Evolutionary conservation across 768 basidiomycete species (phyloP).

Genomic region (Serendipita sp.): DNA sequence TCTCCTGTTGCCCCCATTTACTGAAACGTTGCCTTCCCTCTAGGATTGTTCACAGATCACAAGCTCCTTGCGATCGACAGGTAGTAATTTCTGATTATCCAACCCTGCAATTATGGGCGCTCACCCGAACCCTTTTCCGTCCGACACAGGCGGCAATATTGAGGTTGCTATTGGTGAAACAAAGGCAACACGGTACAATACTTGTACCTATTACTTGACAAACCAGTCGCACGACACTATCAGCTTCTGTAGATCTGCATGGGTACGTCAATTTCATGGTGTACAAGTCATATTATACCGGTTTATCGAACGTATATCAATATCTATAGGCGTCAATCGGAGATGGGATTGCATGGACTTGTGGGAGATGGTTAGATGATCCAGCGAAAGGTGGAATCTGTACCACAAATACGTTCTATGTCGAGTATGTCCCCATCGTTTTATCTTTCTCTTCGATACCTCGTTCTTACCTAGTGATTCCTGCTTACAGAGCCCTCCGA

Average conservation of each 20-base stretch:
- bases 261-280: no score
- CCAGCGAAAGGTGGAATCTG: conserved; percentile 1
- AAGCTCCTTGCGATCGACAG: no score
- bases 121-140: background rate
- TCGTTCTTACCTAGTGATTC: background rate
- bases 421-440: background rate
- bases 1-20: no score
- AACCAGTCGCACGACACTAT: background rate
- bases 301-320: background rate
- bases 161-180: background rate
- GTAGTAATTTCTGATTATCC: background rate
- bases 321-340: background rate
- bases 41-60: background rate
- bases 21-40: no score
- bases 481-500: background rate
- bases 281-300: background rate
- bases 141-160: background rate
- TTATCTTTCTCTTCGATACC: background rate
- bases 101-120: background rate
- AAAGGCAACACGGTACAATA: background rate
- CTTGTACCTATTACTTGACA: background rate
- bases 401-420: background rate
- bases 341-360: conserved; percentile 2
- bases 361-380: background rate
- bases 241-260: background rate